Evolutionary conservation across 1,139 yeast species (phyloP).

Genomic region (Debaryomyces psychrophilus): DNA sequence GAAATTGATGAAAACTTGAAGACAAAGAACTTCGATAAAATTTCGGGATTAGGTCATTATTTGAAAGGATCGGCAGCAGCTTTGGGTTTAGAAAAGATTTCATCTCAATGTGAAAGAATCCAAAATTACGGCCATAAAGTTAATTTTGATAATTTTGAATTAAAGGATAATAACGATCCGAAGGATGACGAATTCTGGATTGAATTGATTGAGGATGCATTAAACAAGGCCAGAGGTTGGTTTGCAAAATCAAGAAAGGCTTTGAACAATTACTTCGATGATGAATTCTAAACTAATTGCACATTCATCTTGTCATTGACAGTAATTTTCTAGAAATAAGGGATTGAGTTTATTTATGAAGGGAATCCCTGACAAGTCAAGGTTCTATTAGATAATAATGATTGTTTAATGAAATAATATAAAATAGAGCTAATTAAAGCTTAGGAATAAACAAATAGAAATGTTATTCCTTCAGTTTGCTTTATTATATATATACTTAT

Average conservation of each 20-base stretch:
- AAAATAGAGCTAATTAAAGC: neutral
- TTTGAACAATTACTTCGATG: constrained; percentile 61
- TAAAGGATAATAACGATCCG: constrained; percentile 13
- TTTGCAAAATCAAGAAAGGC: constrained; percentile 59
- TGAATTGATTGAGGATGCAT: constrained; percentile 54
- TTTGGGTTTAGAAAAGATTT: constrained; percentile 78
- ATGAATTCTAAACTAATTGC: constrained; percentile 35
- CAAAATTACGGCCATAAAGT: constrained; percentile 79
- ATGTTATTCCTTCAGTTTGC: neutral
- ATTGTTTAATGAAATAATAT: constrained; percentile 2
- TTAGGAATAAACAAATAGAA: neutral
- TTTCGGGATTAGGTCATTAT: constrained; percentile 86
- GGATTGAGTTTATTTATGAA: neutral
- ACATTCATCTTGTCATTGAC: neutral
- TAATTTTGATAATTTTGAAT: constrained; percentile 47
- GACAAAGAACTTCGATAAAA: constrained; percentile 52
- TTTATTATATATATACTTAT: neutral
- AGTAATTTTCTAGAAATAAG: neutral
- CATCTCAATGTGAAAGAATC: constrained; percentile 87
- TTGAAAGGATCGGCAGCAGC: constrained; percentile 96
- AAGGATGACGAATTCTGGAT: constrained; percentile 49
- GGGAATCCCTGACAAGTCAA: neutral
- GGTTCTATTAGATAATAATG: neutral
- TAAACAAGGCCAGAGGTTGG: constrained; percentile 58
- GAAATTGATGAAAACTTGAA: constrained; percentile 65